phyloP scores from a whole-genome alignment of 2,329 filamentous ascomycete genomes.

The Clonostachys chloroleuca region DNA sequence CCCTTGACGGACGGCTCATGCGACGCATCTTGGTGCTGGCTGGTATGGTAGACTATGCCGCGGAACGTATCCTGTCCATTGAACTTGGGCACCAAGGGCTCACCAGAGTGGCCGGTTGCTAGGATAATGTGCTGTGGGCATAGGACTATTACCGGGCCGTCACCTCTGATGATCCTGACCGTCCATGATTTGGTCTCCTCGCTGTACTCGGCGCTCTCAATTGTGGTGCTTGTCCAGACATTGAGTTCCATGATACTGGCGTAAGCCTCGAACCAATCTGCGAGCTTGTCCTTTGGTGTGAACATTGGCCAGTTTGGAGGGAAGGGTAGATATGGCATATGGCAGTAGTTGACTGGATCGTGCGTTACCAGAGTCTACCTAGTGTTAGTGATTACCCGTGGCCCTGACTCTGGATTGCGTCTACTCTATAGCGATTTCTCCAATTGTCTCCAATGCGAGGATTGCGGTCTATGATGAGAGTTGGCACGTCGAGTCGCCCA shows the following conservation, averaged over 20 bases:
- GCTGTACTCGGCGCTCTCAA: constrained; percentile 32
- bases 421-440: constrained; percentile 36
- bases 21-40: constrained; percentile 31
- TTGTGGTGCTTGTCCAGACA: constrained; percentile 30
- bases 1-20: constrained; percentile 9
- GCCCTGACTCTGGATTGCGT: not conserved
- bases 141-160: constrained; percentile 13
- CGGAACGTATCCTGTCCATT: constrained; percentile 30
- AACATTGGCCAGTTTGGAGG: constrained; percentile 17
- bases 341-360: constrained; percentile 9
- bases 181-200: constrained; percentile 28
- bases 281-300: constrained; percentile 39
- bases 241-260: constrained; percentile 42
- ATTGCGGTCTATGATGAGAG: constrained; percentile 37
- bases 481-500: constrained; percentile 14
- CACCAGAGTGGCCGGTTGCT: constrained; percentile 37
- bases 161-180: constrained; percentile 16
- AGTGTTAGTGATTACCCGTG: constrained; percentile 1
- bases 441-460: constrained; percentile 42
- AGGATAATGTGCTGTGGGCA: constrained; percentile 39
- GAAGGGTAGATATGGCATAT: constrained; percentile 14
- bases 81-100: constrained; percentile 30
- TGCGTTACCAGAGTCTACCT: constrained; percentile 13
- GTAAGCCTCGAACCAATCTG: constrained; percentile 42
- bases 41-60: constrained; percentile 36